Evolutionary conservation across 2,329 filamentous ascomycete genomes (phyloP).

Genomic region (Graphiopsis chlorocephala): DNA sequence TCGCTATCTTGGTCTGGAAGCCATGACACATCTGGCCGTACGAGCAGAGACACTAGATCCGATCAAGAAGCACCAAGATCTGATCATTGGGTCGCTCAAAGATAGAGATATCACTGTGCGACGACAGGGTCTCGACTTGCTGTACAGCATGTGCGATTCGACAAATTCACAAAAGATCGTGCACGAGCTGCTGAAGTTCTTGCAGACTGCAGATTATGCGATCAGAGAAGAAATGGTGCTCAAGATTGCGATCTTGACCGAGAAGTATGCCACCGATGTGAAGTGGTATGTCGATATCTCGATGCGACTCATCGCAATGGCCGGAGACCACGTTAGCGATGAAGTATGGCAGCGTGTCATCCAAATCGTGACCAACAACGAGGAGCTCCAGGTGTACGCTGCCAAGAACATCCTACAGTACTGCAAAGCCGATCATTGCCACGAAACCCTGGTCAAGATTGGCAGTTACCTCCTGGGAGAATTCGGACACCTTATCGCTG

Average conservation of each 20-base stretch:
- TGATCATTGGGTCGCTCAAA: constrained; percentile 90
- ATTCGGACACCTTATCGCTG: constrained; percentile 93
- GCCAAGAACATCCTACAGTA: constrained; percentile 91
- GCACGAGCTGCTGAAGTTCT: constrained; percentile 85
- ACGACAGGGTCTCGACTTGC: constrained; percentile 87
- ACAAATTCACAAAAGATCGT: constrained; percentile 94
- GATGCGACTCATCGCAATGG: constrained; percentile 88
- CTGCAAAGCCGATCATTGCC: constrained; percentile 87
- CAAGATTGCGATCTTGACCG: constrained; percentile 96
- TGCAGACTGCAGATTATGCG: constrained; percentile 95
- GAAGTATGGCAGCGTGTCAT: constrained; percentile 99
- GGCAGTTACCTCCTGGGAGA: constrained; percentile 94
- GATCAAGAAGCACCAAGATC: constrained; percentile 96
- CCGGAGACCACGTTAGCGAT: constrained; percentile 96
- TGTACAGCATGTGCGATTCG: constrained; percentile 99
- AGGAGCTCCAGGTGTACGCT: constrained; percentile 94
- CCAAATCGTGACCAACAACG: constrained; percentile 98
- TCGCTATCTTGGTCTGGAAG: constrained; percentile 89
- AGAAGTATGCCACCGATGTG: constrained; percentile 96
- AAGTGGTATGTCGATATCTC: constrained; percentile 99
- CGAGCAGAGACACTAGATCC: constrained; percentile 91
- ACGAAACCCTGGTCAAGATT: constrained; percentile 97
- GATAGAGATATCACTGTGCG: constrained; percentile 97
- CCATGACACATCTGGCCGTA: constrained; percentile 96
- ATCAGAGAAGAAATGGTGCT: constrained; percentile 99